A percentile compares a stretch with the other conserved stretches of the same genome.
phyloP scores from a whole-genome alignment of 352 stramenopile species.

The Pythium guiyangense region DNA sequence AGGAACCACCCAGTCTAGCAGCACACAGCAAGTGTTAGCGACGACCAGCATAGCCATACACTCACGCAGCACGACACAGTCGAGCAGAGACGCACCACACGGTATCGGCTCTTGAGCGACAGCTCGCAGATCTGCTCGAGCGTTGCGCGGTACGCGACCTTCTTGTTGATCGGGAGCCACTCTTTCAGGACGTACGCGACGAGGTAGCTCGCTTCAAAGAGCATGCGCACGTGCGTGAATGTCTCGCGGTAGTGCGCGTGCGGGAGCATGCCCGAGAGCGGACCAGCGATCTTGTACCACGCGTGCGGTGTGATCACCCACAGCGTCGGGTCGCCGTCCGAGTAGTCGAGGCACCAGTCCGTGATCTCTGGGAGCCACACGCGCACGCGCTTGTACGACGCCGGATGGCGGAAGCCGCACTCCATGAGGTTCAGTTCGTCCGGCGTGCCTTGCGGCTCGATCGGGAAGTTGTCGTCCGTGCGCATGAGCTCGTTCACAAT shows the following conservation, averaged over 20 bases:
- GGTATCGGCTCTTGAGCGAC: conserved; percentile 67
- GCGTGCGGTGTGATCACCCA: conserved; percentile 81
- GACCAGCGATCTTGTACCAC: conserved; percentile 85
- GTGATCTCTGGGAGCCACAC: conserved; percentile 84
- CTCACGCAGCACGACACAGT: conserved; percentile 5
- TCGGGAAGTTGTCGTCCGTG: conserved; percentile 43
- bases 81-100: conserved; percentile 39
- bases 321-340: conserved; percentile 76
- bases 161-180: conserved; percentile 84
- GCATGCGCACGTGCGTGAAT: conserved; percentile 68
- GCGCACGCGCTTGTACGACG: conserved; percentile 50
- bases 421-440: conserved; percentile 79
- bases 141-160: conserved; percentile 78
- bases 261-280: conserved; percentile 67
- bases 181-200: conserved; percentile 84
- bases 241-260: conserved; percentile 64
- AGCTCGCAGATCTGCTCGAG: conserved; percentile 80
- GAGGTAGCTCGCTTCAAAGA: conserved; percentile 83
- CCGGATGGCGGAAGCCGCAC: conserved; percentile 70
- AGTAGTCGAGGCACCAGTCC: conserved; percentile 86
- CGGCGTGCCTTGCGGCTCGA: conserved; percentile 40
- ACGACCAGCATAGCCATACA: too few relatives aligned
- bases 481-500: conserved; percentile 78
- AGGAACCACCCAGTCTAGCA: conserved; percentile 76
- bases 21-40: conserved; percentile 4